phyloP scores from a whole-genome alignment of 495 filamentous ascomycete species.

The Ramalina peruviana region DNA sequence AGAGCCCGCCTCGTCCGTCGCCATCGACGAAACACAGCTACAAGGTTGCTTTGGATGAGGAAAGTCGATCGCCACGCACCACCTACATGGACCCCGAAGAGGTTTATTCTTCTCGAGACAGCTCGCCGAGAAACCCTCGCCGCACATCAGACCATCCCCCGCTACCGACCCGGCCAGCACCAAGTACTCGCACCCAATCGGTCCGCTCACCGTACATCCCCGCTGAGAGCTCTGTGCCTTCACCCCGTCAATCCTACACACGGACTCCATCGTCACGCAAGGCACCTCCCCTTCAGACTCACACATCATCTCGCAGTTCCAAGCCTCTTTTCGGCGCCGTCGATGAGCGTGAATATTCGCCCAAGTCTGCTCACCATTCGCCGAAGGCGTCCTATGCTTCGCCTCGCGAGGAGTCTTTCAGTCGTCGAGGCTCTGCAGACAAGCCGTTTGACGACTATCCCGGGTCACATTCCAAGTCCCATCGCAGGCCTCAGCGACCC shows the following conservation, averaged over 20 bases:
- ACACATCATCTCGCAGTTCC: neutral
- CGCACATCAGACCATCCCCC: conserved; percentile 9
- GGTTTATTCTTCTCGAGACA: neutral
- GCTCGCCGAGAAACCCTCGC: conserved; percentile 7
- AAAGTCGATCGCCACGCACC: neutral
- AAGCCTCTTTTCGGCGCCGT: conserved; percentile 2
- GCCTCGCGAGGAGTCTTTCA: neutral
- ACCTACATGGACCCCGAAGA: neutral
- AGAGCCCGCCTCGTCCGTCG: conserved; percentile 2
- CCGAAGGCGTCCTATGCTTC: conserved; percentile 3
- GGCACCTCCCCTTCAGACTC: conserved; percentile 5
- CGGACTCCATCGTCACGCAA: conserved; percentile 5
- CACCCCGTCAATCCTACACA: conserved; percentile 1
- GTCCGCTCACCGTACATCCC: conserved; percentile 3
- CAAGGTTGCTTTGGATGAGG: conserved; percentile 24
- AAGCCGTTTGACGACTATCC: conserved; percentile 5
- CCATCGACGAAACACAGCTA: neutral
- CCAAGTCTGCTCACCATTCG: neutral
- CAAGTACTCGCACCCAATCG: conserved; percentile 2
- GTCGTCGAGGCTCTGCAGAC: conserved; percentile 4
- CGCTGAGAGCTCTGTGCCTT: conserved; percentile 4
- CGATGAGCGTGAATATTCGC: neutral
- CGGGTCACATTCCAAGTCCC: neutral
- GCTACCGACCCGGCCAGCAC: conserved; percentile 1
- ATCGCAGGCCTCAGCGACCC: neutral